Conservation (phyloP, 495 filamentous ascomycete species). For the Geopyxis carbonaria region DNA sequence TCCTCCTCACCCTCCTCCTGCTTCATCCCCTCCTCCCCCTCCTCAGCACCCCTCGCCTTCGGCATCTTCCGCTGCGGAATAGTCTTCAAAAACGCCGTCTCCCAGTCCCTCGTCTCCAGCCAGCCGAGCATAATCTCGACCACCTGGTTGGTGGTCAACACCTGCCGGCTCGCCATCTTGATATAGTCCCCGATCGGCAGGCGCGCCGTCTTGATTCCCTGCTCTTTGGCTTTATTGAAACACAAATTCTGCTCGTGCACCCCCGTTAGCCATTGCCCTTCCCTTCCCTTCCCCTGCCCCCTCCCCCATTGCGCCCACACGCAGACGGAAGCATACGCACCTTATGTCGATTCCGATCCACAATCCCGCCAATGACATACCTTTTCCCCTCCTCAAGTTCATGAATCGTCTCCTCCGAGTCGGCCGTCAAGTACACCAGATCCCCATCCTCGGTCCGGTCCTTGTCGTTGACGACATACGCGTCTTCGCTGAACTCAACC, state of each 20-base stretch:
- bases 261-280: slow-evolving; percentile 1
- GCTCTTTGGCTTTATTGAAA: slow-evolving; percentile 58
- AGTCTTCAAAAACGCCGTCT: slow-evolving; percentile 64
- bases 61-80: slow-evolving; percentile 77
- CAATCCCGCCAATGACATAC: slow-evolving; percentile 87
- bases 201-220: slow-evolving; percentile 69
- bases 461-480: slow-evolving; percentile 15
- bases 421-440: slow-evolving; percentile 74
- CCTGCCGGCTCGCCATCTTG: slow-evolving; percentile 63
- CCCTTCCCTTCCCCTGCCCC: neutral
- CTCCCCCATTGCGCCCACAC: too few relatives aligned
- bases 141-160: slow-evolving; percentile 87
- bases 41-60: slow-evolving; percentile 12
- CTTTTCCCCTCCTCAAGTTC: slow-evolving; percentile 65
- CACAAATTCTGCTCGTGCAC: too few relatives aligned
- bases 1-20: neutral
- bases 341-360: slow-evolving; percentile 91
- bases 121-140: slow-evolving; percentile 89
- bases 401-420: slow-evolving; percentile 64
- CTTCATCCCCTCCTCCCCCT: neutral
- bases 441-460: slow-evolving; percentile 30
- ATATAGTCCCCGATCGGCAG: slow-evolving; percentile 86
- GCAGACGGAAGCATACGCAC: too few relatives aligned
- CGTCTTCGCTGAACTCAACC: slow-evolving; percentile 45
- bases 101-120: slow-evolving; percentile 80